Conservation (phyloP, 192 early-diverging fungal genomes). For the Entophlyctis helioformis region DNA sequence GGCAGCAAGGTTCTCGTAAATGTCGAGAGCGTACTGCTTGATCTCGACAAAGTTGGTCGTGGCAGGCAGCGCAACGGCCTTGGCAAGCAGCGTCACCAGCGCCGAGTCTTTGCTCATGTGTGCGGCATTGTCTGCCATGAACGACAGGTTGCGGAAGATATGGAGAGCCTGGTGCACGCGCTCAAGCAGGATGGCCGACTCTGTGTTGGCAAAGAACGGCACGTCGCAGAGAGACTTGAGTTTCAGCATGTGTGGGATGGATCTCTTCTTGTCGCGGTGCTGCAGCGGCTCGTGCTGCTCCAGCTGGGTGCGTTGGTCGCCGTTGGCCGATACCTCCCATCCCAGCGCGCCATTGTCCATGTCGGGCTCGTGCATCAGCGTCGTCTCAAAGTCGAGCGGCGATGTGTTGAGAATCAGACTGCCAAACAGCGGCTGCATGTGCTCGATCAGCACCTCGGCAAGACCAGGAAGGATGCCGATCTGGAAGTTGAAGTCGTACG, state of each 20-base stretch:
- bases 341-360: background rate
- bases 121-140: slow-evolving; percentile 47
- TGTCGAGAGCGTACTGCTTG: slow-evolving; percentile 53
- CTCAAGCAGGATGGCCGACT: slow-evolving; percentile 23
- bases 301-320: background rate
- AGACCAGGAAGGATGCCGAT: slow-evolving; percentile 55
- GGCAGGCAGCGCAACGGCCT: slow-evolving; percentile 44
- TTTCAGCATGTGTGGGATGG: no score
- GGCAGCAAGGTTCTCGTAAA: slow-evolving; percentile 56
- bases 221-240: slow-evolving; percentile 12
- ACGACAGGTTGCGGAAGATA: slow-evolving; percentile 64
- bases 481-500: slow-evolving; percentile 52
- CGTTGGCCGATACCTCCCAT: background rate
- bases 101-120: slow-evolving; percentile 29
- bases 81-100: slow-evolving; percentile 43
- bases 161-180: slow-evolving; percentile 67
- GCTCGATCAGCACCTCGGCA: no score
- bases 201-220: slow-evolving; percentile 30
- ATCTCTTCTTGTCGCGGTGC: no score
- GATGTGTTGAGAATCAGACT: slow-evolving; percentile 26
- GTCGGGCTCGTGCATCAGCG: no score
- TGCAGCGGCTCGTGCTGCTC: background rate
- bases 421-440: slow-evolving; percentile 42
- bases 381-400: slow-evolving; percentile 24
- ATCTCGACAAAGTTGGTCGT: slow-evolving; percentile 40